These are phyloP conservation scores for Pythium periplocum DNA, from an alignment of 352 stramenopile species.

Conservation along the genomic window DNA sequence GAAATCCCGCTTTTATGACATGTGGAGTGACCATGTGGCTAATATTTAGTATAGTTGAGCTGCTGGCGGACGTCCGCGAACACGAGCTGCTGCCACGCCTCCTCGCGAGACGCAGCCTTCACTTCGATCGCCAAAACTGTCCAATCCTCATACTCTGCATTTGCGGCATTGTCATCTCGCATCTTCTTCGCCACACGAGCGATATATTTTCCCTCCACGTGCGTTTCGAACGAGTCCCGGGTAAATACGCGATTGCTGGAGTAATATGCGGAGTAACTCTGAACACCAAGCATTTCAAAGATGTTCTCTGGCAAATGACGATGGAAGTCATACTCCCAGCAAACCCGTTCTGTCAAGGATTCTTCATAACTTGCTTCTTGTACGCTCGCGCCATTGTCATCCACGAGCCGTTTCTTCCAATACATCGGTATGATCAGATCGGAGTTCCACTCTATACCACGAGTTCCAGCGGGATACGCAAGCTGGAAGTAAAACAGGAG, in stretches of 20 bases:
- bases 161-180: no score
- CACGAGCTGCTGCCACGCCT: constrained; percentile 2
- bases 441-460: constrained; percentile 1
- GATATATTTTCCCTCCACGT: no score
- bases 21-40: no score
- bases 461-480: constrained; percentile 2
- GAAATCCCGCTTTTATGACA: no score
- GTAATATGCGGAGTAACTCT: constrained; percentile 7
- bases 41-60: no score
- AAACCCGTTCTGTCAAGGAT: not conserved
- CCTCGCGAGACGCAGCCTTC: not conserved
- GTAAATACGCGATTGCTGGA: constrained; percentile 1
- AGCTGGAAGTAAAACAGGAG: constrained; percentile 13
- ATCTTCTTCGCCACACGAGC: no score
- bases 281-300: constrained; percentile 7
- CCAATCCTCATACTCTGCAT: not conserved
- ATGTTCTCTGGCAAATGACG: not conserved
- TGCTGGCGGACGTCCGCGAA: no score
- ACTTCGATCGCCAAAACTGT: constrained; percentile 1
- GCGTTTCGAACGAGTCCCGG: no score
- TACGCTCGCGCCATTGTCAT: no score
- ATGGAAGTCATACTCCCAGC: constrained; percentile 8
- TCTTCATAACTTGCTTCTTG: no score
- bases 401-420: not conserved
- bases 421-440: constrained; percentile 10